Evolutionary conservation across 2,329 filamentous ascomycete genomes (phyloP), one percentile per base, ranked within the genome.

Genomic region (Hymenoscyphus linearis): DNA sequence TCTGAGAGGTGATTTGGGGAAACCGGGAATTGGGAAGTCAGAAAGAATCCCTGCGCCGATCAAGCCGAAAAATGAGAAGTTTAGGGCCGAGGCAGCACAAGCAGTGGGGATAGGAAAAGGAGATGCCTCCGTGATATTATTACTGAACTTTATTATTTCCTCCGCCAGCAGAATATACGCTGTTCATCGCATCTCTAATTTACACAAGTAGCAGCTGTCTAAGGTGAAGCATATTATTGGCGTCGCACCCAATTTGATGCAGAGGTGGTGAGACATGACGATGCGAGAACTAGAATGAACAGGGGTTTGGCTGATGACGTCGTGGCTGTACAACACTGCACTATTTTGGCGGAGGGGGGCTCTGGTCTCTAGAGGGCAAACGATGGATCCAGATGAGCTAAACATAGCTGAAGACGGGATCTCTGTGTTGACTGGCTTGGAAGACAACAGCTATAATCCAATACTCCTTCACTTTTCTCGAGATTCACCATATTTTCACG

Each of bases 41-140:
- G 22, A 36, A 44, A 27, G 18, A 22, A 44, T 56, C 54, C 54
- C 54, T 56, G 54, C 36, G 54, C n/a, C 10, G 54, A 56, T 56
- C 54, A 36, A 35, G 27, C 34, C 18, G 53, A 35, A 36, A 35
- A 9, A n/a, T n/a, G n/a, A n/a, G n/a, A n/a, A n/a, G n/a, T n/a
- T n/a, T n/a, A n/a, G n/a, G 26, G 10, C 52, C 31, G 31, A 31
- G 31, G 31, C 31, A 31, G 31, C 31, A n/a, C 37, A 18, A 18
- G 40, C 16, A 5, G 37, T 40, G 40, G 40, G 10, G 40, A 22
- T n/a, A 4, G n/a, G 22, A 12, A 9, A 12, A 18, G 18, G 40
- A 22, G 40, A n/a, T n/a, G 22, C 22, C 40, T 47, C 40, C 40
- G 18, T 16, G 6, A 22, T 47, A 10, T 22, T 47, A 6, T 47